These are phyloP conservation scores for Trichoderma citrinoviride DNA, from an alignment of 2,329 filamentous ascomycete species.

Conservation along the genomic window DNA sequence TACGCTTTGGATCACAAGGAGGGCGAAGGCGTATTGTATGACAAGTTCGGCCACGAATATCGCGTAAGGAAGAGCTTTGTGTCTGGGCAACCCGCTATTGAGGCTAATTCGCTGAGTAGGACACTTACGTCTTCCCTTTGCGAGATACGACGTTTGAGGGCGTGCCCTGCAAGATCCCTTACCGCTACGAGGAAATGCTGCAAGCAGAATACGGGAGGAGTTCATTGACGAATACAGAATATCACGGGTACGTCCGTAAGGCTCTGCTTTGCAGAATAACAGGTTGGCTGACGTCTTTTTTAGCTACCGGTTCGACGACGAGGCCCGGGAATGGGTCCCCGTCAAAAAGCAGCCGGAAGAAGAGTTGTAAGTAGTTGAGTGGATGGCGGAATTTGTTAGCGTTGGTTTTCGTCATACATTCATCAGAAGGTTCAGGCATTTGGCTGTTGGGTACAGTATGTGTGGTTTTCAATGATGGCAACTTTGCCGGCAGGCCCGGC, in stretches of 20 bases:
- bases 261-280: not conserved
- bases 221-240: slow-evolving; percentile 51
- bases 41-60: slow-evolving; percentile 52
- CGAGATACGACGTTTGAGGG: slow-evolving; percentile 68
- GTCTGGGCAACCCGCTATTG: not conserved
- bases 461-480: not conserved
- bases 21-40: slow-evolving; percentile 47
- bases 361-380: no score
- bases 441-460: no score
- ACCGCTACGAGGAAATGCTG: slow-evolving; percentile 57
- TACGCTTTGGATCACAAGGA: slow-evolving; percentile 46
- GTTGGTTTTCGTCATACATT: not conserved
- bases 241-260: slow-evolving; percentile 46
- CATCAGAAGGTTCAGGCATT: not conserved
- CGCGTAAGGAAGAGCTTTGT: slow-evolving; percentile 34
- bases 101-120: slow-evolving; percentile 32
- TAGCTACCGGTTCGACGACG: slow-evolving; percentile 44
- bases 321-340: slow-evolving; percentile 36
- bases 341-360: not conserved
- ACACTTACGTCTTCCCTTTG: slow-evolving; percentile 64
- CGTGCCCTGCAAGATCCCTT: slow-evolving; percentile 63
- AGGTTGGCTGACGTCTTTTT: not conserved
- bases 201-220: slow-evolving; percentile 55
- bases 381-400: not conserved
- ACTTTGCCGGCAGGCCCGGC: not conserved